Evolutionary conservation across 2,329 filamentous ascomycete species (phyloP).

Genomic region (Penicillium sclerotiorum): DNA sequence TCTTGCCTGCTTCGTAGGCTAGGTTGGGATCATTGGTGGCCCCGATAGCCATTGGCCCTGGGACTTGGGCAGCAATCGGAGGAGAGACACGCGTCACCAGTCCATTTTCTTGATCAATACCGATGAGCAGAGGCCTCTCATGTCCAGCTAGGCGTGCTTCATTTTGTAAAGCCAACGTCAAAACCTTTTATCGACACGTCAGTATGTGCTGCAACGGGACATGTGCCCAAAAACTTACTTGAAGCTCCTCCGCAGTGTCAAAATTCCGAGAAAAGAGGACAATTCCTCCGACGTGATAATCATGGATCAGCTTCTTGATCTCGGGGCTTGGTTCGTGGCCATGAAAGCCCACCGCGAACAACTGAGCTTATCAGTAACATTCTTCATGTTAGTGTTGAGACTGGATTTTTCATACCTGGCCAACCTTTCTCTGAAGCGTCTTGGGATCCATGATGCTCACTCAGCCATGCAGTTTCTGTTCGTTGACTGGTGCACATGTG

Average conservation of each 20-base stretch:
- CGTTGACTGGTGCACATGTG: too few relatives aligned
- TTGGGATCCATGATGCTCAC: conserved; percentile 22
- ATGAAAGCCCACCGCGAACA: conserved; percentile 50
- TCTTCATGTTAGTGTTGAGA: not conserved
- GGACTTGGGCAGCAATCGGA: conserved; percentile 44
- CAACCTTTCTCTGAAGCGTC: conserved; percentile 35
- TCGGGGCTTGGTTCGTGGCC: conserved; percentile 42
- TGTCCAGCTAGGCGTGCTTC: conserved; percentile 44
- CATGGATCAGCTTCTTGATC: conserved; percentile 47
- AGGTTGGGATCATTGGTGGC: conserved; percentile 41
- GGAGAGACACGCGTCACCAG: conserved; percentile 47
- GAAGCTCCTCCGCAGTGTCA: conserved; percentile 41
- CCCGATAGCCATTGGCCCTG: conserved; percentile 49
- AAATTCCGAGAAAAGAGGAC: conserved; percentile 49
- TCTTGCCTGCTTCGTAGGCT: conserved; percentile 39
- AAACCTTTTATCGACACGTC: conserved; percentile 20
- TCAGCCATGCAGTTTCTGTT: too few relatives aligned
- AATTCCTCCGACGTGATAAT: conserved; percentile 45
- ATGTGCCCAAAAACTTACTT: conserved; percentile 19
- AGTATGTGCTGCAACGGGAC: not conserved
- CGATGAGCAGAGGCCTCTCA: conserved; percentile 46
- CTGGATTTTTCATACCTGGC: conserved; percentile 31
- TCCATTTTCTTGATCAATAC: conserved; percentile 51
- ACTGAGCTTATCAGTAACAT: conserved; percentile 28
- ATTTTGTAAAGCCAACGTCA: conserved; percentile 41